phyloP scores from a whole-genome alignment of 345 rosid genomes.

The Acer saccharum region DNA sequence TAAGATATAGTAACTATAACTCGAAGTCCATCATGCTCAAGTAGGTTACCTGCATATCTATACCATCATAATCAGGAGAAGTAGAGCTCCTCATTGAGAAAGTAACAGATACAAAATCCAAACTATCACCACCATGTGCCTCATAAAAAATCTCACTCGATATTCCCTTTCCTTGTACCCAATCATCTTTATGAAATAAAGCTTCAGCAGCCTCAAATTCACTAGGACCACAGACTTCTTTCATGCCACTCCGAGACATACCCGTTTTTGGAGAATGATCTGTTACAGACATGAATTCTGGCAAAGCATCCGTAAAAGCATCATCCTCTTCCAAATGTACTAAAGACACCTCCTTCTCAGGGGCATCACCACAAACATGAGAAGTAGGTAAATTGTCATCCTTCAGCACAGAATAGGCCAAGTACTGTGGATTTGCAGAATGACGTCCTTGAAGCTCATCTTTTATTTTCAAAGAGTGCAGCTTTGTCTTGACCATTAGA shows the following conservation, averaged over 20 bases:
- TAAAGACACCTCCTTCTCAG: slow-evolving; percentile 40
- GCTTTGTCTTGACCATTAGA: slow-evolving; percentile 74
- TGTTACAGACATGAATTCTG: slow-evolving; percentile 71
- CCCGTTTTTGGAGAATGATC: slow-evolving; percentile 54
- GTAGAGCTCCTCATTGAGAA: slow-evolving; percentile 71
- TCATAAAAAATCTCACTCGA: slow-evolving; percentile 83
- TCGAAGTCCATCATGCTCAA: slow-evolving; percentile 24
- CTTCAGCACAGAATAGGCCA: slow-evolving; percentile 81
- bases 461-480: slow-evolving; percentile 87
- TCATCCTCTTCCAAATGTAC: slow-evolving; percentile 76
- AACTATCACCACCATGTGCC: slow-evolving; percentile 69
- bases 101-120: slow-evolving; percentile 83
- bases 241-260: slow-evolving; percentile 42
- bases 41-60: slow-evolving; percentile 81
- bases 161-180: slow-evolving; percentile 50
- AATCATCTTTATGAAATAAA: slow-evolving; percentile 46
- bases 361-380: slow-evolving; percentile 32
- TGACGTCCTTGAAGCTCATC: slow-evolving; percentile 81
- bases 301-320: slow-evolving; percentile 84
- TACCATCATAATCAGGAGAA: slow-evolving; percentile 85
- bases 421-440: slow-evolving; percentile 57
- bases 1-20: slow-evolving; percentile 11
- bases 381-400: slow-evolving; percentile 49
- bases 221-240: slow-evolving; percentile 37
- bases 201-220: slow-evolving; percentile 57